Conservation (phyloP, 2,329 filamentous ascomycete genomes). For the Scedosporium boydii region DNA sequence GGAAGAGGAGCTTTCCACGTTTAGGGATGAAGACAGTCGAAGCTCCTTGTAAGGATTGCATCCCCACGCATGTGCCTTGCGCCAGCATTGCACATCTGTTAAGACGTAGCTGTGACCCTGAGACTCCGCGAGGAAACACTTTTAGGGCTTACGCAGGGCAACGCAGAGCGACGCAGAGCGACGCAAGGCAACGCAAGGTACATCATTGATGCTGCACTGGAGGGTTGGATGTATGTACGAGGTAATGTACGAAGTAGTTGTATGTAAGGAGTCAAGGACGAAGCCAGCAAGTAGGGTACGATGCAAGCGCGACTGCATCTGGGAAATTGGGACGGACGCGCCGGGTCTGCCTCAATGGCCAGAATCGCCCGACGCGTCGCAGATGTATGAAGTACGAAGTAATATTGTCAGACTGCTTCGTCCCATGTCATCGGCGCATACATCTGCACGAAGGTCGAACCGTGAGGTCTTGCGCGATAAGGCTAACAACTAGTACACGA, state of each 20-base stretch:
- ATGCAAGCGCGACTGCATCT: too few species aligned
- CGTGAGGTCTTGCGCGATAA: too few species aligned
- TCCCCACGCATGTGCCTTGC: background rate
- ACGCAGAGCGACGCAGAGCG: background rate
- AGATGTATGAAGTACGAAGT: too few species aligned
- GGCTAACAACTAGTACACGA: too few species aligned
- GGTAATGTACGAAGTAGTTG: background rate
- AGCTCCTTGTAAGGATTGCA: background rate
- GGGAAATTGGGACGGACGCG: too few species aligned
- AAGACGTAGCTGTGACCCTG: background rate
- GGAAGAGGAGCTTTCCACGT: background rate
- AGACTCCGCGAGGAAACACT: background rate
- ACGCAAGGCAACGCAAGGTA: slow-evolving; percentile 2
- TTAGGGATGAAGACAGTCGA: background rate
- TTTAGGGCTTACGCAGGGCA: background rate
- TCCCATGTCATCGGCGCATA: too few species aligned
- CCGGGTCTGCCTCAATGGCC: too few species aligned
- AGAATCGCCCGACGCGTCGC: too few species aligned
- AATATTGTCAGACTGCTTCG: too few species aligned
- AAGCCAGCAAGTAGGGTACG: too few species aligned
- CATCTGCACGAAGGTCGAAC: too few species aligned
- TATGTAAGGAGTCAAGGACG: background rate
- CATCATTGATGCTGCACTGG: background rate
- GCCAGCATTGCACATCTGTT: background rate
- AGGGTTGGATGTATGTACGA: background rate